Evolutionary conservation across 352 stramenopile genomes (phyloP), one percentile per base, ranked within the genome.

Genomic region (Elongisporangium anandrum): DNA sequence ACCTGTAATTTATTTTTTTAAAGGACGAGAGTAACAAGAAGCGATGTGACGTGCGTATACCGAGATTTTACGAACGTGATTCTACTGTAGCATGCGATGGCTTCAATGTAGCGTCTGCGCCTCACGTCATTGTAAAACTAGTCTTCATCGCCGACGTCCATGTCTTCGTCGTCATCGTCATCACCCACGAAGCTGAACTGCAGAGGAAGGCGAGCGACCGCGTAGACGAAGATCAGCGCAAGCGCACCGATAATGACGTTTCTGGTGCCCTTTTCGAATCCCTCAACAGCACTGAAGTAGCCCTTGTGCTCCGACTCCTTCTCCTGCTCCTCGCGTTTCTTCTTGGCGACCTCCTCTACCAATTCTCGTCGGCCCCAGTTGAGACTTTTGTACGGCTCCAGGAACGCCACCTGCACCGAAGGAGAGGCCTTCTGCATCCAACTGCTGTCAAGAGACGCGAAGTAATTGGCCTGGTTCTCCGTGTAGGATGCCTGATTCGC

Each of bases 221-320:
- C 74, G 60, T 95, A 95, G 59, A 95, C 34, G 8, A 92, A 52
- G 15, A 95, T 68, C 19, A 84, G 79, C 15, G 72, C 71, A 10
- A 94, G 68, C 2, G 80, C 86, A 4, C 86, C 86, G 26, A 95
- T 78, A 54, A 95, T 77, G 50, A 92, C 81, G 50, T 94, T 94
- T 54, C 84, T 81, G 56, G 81, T 77, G 29, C 81, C 70, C 65
- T 95, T 94, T 59, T 89, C 70, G 54, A 91, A 93, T 13, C 29
- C 29, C 9, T 41, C 29, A 15, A 41, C 29, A 41, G 9, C 29
- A 41, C 29, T 41, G 29, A 41, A 41, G 29, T 41, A 41, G 22
- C 65, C 48, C 20, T 82, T 71, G 16, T 52, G 54, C 53, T 75
- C 65, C 13, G 55, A 55, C 45, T 77, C 61, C 21, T 75, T 57